Conservation (phyloP, 257 asterid species). For the Solanum piurae region DNA sequence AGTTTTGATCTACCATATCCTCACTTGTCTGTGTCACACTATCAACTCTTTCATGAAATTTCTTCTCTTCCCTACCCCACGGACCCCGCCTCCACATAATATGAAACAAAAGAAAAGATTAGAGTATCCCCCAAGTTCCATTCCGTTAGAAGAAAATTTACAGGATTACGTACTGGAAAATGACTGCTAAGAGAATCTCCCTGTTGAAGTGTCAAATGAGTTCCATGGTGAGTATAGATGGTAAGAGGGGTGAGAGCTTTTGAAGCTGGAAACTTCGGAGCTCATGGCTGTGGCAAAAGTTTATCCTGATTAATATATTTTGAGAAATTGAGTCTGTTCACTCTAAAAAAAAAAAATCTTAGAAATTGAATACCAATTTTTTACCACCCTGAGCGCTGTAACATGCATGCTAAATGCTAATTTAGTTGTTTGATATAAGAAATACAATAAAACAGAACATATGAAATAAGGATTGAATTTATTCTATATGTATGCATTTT, state of each 20-base stretch:
- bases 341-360: neutral
- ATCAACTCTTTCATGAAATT: neutral
- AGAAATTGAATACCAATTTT: neutral
- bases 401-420: neutral
- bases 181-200: neutral
- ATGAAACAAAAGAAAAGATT: neutral
- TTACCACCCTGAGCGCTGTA: neutral
- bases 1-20: neutral
- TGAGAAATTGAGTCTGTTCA: neutral
- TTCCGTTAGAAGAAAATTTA: neutral
- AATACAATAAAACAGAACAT: neutral
- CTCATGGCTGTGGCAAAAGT: neutral
- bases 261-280: neutral
- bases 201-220: neutral
- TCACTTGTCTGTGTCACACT: neutral
- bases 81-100: neutral
- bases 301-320: neutral
- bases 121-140: neutral
- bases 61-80: neutral
- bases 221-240: neutral
- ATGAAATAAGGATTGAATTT: neutral
- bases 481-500: neutral
- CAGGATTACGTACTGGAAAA: neutral
- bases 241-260: neutral
- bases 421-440: neutral